Conservation (phyloP, 2,329 filamentous ascomycete genomes). For the Nigrospora sphaerica region DNA sequence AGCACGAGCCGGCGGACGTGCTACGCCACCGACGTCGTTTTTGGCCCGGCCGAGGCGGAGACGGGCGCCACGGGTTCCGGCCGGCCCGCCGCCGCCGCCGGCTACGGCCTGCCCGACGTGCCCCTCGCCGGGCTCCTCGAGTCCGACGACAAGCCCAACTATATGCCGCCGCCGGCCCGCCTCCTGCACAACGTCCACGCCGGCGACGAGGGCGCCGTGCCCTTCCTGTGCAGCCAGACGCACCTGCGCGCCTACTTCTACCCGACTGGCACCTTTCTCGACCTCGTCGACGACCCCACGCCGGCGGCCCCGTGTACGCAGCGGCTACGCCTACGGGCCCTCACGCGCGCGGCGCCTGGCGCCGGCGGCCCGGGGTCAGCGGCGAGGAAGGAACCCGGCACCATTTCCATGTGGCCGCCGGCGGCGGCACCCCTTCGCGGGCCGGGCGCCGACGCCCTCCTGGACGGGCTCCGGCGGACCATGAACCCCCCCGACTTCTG, state of each 20-base stretch:
- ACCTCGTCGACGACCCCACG: conserved; percentile 47
- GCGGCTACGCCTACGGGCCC: conserved; percentile 41
- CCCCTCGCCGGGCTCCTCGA: conserved; percentile 2
- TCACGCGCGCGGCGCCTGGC: conserved; percentile 26
- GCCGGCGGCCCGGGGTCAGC: background rate
- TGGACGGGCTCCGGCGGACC: conserved; percentile 11
- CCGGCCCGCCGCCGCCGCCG: conserved; percentile 1
- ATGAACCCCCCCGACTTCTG: conserved; percentile 13
- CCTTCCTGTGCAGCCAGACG: conserved; percentile 46
- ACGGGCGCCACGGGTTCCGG: background rate
- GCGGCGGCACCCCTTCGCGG: conserved; percentile 5
- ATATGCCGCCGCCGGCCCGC: conserved; percentile 21
- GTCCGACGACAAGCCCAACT: conserved; percentile 26
- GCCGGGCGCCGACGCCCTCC: conserved; percentile 2
- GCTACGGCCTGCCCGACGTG: conserved; percentile 1
- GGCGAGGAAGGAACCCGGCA: conserved; percentile 9
- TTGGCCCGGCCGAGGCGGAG: conserved; percentile 15
- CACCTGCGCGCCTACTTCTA: conserved; percentile 48
- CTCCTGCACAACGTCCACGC: conserved; percentile 37
- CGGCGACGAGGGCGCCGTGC: conserved; percentile 34
- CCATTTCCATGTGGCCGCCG: conserved; percentile 18
- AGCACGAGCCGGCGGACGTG: conserved; percentile 58
- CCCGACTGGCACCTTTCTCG: conserved; percentile 47
- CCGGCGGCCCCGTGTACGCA: conserved; percentile 23
- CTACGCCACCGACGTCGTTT: conserved; percentile 51